These are phyloP conservation scores for Rhizomucor miehei DNA, from an alignment of 371 early-diverging fungal genomes.

Conservation along the genomic window DNA sequence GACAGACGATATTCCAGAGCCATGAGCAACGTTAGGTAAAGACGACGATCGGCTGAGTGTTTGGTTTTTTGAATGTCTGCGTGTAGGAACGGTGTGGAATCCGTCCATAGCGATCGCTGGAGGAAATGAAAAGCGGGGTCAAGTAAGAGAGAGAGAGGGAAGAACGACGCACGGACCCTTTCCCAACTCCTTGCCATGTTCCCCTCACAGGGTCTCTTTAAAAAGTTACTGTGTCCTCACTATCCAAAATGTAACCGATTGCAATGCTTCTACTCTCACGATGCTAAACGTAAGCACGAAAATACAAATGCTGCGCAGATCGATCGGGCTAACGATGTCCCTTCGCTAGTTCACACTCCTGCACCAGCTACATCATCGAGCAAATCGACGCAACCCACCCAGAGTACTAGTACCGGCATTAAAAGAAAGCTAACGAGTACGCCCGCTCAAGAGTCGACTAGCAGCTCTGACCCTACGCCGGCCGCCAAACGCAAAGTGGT, in stretches of 20 bases:
- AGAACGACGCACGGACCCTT: too few species aligned
- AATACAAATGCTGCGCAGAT: not conserved
- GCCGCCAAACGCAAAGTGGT: too few species aligned
- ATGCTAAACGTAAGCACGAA: not conserved
- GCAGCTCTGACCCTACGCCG: too few species aligned
- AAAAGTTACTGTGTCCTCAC: conserved; percentile 26
- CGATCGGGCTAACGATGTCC: too few species aligned
- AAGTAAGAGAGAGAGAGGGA: too few species aligned
- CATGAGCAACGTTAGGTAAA: not conserved
- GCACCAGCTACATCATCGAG: not conserved
- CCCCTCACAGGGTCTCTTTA: conserved; percentile 29
- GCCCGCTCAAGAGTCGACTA: not conserved
- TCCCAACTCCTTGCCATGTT: conserved; percentile 16
- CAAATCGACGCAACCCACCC: not conserved
- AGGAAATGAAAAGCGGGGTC: too few species aligned
- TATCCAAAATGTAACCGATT: conserved; percentile 27
- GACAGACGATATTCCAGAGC: not conserved
- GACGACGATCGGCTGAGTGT: not conserved
- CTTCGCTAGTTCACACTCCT: too few species aligned
- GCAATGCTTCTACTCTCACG: conserved; percentile 34
- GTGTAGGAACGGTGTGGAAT: too few species aligned
- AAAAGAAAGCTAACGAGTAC: not conserved
- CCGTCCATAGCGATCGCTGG: too few species aligned
- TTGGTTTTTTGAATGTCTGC: too few species aligned
- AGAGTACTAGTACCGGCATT: not conserved